A percentile compares a stretch with the other conserved stretches of the same genome.
Evolutionary conservation across 2,329 filamentous ascomycete genomes (phyloP).

Genomic region (Colletotrichum chlorophyti): DNA sequence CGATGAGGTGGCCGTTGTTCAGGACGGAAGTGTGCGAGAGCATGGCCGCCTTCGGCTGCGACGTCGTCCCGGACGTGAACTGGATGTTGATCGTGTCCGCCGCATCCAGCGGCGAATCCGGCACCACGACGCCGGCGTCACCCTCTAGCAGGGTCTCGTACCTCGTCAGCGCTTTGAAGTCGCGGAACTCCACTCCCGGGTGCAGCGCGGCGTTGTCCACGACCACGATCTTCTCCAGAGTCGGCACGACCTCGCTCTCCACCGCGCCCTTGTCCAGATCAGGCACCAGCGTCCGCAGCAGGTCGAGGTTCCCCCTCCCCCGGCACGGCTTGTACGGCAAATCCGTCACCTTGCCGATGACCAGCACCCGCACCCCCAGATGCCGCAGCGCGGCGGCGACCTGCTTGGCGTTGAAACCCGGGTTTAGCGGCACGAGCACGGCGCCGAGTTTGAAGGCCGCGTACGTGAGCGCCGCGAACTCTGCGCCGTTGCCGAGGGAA

Average conservation of each 20-base stretch:
- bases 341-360: conserved; percentile 89
- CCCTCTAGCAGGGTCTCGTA: conserved; percentile 49
- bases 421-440: conserved; percentile 91
- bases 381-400: conserved; percentile 80
- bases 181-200: conserved; percentile 48
- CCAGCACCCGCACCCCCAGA: conserved; percentile 73
- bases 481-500: conserved; percentile 83
- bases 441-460: conserved; percentile 95
- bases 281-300: conserved; percentile 54
- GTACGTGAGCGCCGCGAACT: conserved; percentile 86
- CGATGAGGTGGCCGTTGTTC: conserved; percentile 90
- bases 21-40: conserved; percentile 85
- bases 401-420: conserved; percentile 82
- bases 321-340: conserved; percentile 69
- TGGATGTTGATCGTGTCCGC: conserved; percentile 91
- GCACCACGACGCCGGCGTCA: conserved; percentile 43
- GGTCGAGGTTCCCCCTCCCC: conserved; percentile 59
- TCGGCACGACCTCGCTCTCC: conserved; percentile 64
- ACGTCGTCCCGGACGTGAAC: conserved; percentile 96
- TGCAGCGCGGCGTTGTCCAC: conserved; percentile 75
- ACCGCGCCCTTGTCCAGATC: conserved; percentile 41
- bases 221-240: conserved; percentile 73
- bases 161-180: conserved; percentile 50
- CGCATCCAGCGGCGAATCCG: conserved; percentile 56
- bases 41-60: conserved; percentile 88